Conservation (phyloP, 1,284 basidiomycete genomes). For the Cystobasidium sp. region DNA sequence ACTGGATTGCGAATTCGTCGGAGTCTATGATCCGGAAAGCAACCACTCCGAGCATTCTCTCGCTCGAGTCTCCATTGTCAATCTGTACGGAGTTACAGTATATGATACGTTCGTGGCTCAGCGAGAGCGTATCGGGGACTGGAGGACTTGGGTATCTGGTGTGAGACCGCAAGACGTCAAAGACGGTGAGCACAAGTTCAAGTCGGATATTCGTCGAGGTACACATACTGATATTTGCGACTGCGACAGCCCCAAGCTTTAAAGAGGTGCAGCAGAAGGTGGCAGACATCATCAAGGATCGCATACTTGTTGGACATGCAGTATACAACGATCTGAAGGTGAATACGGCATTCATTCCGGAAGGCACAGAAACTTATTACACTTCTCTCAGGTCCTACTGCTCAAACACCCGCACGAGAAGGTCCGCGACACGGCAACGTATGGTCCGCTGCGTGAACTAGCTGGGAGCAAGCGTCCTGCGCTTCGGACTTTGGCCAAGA, state of each 20-base stretch:
- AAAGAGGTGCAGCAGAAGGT: constrained; percentile 79
- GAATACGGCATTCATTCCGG: constrained; percentile 44
- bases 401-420: constrained; percentile 82
- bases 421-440: constrained; percentile 81
- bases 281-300: constrained; percentile 74
- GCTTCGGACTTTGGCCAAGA: constrained; percentile 77
- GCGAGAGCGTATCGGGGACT: constrained; percentile 87
- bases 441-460: constrained; percentile 62
- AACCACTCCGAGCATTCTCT: constrained; percentile 79
- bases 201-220: neutral
- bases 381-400: constrained; percentile 70
- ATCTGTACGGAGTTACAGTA: constrained; percentile 79
- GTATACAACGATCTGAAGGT: constrained; percentile 89
- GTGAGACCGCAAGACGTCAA: constrained; percentile 77
- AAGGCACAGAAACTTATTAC: neutral
- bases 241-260: constrained; percentile 71
- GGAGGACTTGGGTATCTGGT: constrained; percentile 89
- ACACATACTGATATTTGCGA: constrained; percentile 3
- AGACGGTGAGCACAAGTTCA: constrained; percentile 61
- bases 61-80: constrained; percentile 89
- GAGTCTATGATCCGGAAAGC: constrained; percentile 68
- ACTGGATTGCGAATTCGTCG: constrained; percentile 98
- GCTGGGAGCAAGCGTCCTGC: constrained; percentile 69
- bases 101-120: constrained; percentile 88
- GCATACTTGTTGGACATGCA: constrained; percentile 91